These are phyloP conservation scores for Pichia sp. DNA, from an alignment of 1,139 yeast species.

Conservation along the genomic window DNA sequence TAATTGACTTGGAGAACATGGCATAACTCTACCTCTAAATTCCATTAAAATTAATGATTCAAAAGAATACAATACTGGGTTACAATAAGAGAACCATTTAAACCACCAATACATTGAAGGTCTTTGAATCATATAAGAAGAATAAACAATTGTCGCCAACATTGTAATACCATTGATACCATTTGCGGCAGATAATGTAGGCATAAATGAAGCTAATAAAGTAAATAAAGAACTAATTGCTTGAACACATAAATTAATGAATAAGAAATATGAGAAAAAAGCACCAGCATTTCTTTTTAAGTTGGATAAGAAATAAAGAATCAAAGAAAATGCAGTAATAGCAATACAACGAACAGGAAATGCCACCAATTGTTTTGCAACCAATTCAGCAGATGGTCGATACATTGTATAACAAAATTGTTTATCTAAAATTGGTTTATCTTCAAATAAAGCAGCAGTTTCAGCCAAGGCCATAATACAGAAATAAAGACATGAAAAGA, in stretches of 20 bases:
- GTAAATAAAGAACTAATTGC: conserved; percentile 41
- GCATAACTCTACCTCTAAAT: conserved; percentile 49
- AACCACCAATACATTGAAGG: conserved; percentile 61
- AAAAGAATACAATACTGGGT: conserved; percentile 51
- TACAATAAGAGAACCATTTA: conserved; percentile 52
- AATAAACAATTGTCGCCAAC: conserved; percentile 41
- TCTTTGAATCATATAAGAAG: conserved; percentile 52
- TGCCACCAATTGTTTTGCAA: conserved; percentile 37
- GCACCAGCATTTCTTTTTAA: conserved; percentile 38
- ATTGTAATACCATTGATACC: conserved; percentile 45
- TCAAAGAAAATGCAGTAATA: conserved; percentile 33
- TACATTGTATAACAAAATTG: conserved; percentile 39
- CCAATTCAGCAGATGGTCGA: conserved; percentile 43
- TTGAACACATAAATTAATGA: conserved; percentile 38
- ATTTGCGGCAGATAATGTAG: conserved; percentile 45
- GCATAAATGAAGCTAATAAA: conserved; percentile 42
- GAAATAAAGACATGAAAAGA: conserved; percentile 39
- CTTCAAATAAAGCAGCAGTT: conserved; percentile 36
- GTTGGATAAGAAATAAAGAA: conserved; percentile 37
- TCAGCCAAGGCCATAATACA: conserved; percentile 39
- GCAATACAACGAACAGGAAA: conserved; percentile 34
- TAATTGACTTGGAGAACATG: conserved; percentile 36
- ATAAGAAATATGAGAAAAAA: conserved; percentile 37
- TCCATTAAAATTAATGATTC: conserved; percentile 50
- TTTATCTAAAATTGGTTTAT: conserved; percentile 40